phyloP scores from a whole-genome alignment of 345 rosid genomes.

The Geranium brycei region DNA sequence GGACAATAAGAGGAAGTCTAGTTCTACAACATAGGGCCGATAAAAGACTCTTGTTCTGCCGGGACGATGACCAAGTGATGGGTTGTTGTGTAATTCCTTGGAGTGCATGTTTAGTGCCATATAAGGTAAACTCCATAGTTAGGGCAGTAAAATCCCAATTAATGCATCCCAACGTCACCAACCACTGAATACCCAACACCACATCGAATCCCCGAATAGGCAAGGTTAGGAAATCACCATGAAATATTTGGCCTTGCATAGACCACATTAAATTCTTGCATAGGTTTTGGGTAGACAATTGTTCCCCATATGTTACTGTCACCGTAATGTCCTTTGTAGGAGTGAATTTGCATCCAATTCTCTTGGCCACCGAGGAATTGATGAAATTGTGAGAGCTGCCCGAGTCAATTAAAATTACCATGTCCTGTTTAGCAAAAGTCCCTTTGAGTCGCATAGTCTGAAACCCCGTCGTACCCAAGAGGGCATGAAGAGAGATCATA shows the following conservation, averaged over 20 bases:
- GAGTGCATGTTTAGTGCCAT: no score
- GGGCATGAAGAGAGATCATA: conserved; percentile 1
- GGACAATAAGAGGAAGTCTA: no score
- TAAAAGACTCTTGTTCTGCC: no score
- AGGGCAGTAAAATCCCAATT: not conserved
- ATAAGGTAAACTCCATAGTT: not conserved
- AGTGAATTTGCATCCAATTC: not conserved
- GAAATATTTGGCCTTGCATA: not conserved
- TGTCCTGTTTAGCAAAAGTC: not conserved
- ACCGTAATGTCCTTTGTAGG: not conserved
- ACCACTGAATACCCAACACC: no score
- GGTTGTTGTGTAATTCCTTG: no score
- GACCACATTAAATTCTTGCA: no score
- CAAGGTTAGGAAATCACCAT: not conserved
- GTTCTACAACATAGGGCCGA: no score
- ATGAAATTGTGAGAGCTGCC: conserved; percentile 5
- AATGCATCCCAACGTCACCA: not conserved
- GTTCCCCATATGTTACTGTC: not conserved
- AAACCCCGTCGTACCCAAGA: not conserved
- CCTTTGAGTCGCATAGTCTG: conserved; percentile 5
- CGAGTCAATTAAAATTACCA: not conserved
- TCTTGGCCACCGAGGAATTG: not conserved
- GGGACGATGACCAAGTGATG: no score
- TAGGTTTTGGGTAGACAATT: conserved; percentile 5
- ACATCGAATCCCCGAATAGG: no score